These are phyloP conservation scores for Elaeis guineensis DNA, from an alignment of 176 grass and related monocot species.

Conservation along the genomic window DNA sequence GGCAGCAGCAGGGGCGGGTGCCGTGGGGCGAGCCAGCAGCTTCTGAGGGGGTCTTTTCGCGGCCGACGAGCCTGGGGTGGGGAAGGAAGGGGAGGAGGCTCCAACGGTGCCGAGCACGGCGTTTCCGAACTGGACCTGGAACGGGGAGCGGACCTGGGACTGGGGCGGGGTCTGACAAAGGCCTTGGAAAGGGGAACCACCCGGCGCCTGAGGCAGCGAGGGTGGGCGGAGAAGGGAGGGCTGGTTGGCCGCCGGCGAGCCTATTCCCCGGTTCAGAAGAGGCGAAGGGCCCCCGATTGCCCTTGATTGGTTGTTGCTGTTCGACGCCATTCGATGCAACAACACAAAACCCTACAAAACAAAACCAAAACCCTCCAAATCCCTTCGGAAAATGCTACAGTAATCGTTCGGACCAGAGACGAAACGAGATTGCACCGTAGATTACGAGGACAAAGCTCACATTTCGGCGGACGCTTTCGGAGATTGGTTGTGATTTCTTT, in stretches of 20 bases:
- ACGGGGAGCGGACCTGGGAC: conserved; percentile 54
- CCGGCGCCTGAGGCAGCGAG: conserved; percentile 18
- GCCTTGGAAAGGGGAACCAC: conserved; percentile 42
- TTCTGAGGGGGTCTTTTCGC: conserved; percentile 71
- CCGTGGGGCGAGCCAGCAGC: conserved; percentile 34
- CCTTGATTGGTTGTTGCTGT: background rate
- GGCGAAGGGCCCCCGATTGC: conserved; percentile 17
- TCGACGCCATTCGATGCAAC: no score
- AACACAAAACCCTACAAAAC: no score
- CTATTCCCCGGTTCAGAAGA: conserved; percentile 9
- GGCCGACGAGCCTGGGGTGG: conserved; percentile 15
- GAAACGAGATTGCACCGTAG: no score
- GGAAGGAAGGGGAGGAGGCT: conserved; percentile 19
- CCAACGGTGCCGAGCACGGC: conserved; percentile 23
- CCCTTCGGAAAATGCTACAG: no score
- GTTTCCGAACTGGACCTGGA: conserved; percentile 71
- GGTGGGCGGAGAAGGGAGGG: conserved; percentile 53
- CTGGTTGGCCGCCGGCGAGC: conserved; percentile 28
- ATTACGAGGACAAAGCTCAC: no score
- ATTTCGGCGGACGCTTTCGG: no score
- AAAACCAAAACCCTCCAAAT: no score
- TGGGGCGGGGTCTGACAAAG: conserved; percentile 54
- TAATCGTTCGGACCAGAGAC: no score
- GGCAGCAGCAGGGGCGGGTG: conserved; percentile 18
- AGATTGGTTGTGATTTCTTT: no score